These are phyloP conservation scores for Novymonas esmeraldas DNA, from an alignment of 208 protist species.

Conservation along the genomic window DNA sequence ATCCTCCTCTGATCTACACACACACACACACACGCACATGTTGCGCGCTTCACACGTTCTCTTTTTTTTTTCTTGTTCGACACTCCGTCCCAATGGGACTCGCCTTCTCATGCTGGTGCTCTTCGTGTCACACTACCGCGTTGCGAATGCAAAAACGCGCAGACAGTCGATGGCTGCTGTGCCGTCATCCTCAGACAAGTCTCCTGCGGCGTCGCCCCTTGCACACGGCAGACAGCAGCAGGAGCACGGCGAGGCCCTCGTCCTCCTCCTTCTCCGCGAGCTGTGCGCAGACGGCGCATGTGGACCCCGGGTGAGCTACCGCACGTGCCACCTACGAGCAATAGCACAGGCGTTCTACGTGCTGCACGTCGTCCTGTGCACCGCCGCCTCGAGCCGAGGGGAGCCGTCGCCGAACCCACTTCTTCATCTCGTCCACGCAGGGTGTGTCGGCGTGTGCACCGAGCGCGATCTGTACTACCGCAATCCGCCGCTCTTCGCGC, in stretches of 20 bases:
- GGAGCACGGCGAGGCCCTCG: conserved; percentile 12
- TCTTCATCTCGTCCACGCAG: background rate
- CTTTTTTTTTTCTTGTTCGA: too few relatives aligned
- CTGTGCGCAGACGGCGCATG: background rate
- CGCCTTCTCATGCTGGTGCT: too few relatives aligned
- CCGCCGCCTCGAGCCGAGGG: background rate
- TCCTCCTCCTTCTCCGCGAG: conserved; percentile 18
- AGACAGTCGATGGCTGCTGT: too few relatives aligned
- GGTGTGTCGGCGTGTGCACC: conserved; percentile 35
- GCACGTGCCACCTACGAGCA: conserved; percentile 16
- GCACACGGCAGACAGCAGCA: conserved; percentile 8
- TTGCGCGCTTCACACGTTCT: too few relatives aligned
- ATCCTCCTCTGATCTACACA: too few relatives aligned
- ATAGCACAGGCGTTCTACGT: conserved; percentile 28
- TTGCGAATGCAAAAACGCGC: too few relatives aligned
- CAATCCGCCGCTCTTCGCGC: conserved; percentile 54
- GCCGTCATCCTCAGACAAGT: background rate
- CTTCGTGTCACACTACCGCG: too few relatives aligned
- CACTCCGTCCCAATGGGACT: too few relatives aligned
- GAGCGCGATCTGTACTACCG: conserved; percentile 86
- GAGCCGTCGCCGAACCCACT: background rate
- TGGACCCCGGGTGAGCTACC: background rate
- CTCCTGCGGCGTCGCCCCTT: background rate
- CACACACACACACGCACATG: too few relatives aligned
- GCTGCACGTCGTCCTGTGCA: conserved; percentile 7